Conservation (phyloP, 306 rosid species). For the Corylus heterophylla region DNA sequence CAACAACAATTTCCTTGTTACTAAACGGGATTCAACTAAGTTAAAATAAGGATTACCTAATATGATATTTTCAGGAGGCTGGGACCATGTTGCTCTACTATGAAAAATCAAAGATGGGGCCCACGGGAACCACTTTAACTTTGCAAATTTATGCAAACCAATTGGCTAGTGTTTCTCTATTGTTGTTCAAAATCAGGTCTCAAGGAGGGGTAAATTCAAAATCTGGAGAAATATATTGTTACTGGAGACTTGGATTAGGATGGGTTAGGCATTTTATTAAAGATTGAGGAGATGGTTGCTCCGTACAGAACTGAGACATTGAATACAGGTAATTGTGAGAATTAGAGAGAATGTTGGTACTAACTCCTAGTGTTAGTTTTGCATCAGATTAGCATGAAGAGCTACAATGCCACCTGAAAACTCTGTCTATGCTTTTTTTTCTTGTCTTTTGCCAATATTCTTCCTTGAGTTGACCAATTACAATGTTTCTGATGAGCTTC, state of each 20-base stretch:
- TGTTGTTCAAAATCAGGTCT: neutral
- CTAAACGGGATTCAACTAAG: neutral
- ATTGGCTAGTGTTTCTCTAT: conserved; percentile 3
- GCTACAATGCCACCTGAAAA: neutral
- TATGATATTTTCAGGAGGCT: neutral
- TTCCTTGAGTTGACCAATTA: neutral
- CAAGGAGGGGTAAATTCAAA: neutral
- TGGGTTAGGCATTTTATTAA: neutral
- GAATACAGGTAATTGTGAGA: neutral
- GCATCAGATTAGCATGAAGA: neutral
- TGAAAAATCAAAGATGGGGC: neutral
- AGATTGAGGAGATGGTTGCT: neutral
- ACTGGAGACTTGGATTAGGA: neutral
- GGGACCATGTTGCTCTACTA: neutral
- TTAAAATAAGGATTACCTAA: neutral
- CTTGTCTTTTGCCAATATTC: neutral
- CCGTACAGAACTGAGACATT: neutral
- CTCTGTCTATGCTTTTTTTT: neutral
- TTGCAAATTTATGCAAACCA: conserved; percentile 9
- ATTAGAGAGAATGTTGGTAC: neutral
- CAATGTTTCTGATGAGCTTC: neutral
- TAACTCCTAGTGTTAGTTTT: neutral
- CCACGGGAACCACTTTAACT: conserved; percentile 1
- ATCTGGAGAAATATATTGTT: conserved; percentile 14
- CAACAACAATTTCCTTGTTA: neutral